Conservation (phyloP, 2,329 filamentous ascomycete genomes). For the Geosmithia morbida region DNA sequence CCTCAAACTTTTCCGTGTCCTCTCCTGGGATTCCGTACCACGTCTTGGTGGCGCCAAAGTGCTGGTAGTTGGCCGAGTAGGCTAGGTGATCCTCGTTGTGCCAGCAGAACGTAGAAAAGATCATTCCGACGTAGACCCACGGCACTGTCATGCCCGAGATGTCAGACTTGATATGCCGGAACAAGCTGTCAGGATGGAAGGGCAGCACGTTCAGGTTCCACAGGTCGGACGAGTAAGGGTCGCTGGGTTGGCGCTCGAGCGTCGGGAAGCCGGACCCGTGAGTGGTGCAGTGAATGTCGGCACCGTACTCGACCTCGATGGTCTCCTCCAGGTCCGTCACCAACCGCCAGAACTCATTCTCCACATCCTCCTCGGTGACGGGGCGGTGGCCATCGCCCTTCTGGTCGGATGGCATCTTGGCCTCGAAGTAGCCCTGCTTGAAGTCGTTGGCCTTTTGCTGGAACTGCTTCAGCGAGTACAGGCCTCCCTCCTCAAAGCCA, state of each 20-base stretch:
- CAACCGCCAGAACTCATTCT: slow-evolving; percentile 91
- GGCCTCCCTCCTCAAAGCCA: slow-evolving; percentile 89
- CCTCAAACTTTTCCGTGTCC: slow-evolving; percentile 88
- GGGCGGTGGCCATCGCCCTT: slow-evolving; percentile 56
- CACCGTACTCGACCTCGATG: slow-evolving; percentile 94
- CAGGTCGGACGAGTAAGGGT: slow-evolving; percentile 75
- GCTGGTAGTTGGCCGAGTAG: slow-evolving; percentile 96
- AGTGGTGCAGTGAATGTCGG: slow-evolving; percentile 95
- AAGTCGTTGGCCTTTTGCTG: slow-evolving; percentile 93
- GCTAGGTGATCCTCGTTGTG: slow-evolving; percentile 98
- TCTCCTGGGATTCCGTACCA: slow-evolving; percentile 97
- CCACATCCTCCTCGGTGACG: slow-evolving; percentile 88
- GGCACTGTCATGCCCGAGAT: slow-evolving; percentile 99
- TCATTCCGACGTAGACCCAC: slow-evolving; percentile 99
- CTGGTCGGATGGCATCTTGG: slow-evolving; percentile 78
- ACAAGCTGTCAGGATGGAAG: slow-evolving; percentile 79
- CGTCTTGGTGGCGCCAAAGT: slow-evolving; percentile 95
- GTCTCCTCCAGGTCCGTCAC: slow-evolving; percentile 91
- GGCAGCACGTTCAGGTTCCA: slow-evolving; percentile 96
- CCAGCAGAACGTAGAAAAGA: slow-evolving; percentile 99
- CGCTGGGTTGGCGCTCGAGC: slow-evolving; percentile 75
- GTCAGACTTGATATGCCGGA: slow-evolving; percentile 94
- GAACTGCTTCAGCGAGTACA: slow-evolving; percentile 91
- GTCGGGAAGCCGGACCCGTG: slow-evolving; percentile 96
- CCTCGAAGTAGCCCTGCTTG: slow-evolving; percentile 85